Conservation (phyloP, 202 grass and related monocot genomes). For the Zizania palustris region DNA sequence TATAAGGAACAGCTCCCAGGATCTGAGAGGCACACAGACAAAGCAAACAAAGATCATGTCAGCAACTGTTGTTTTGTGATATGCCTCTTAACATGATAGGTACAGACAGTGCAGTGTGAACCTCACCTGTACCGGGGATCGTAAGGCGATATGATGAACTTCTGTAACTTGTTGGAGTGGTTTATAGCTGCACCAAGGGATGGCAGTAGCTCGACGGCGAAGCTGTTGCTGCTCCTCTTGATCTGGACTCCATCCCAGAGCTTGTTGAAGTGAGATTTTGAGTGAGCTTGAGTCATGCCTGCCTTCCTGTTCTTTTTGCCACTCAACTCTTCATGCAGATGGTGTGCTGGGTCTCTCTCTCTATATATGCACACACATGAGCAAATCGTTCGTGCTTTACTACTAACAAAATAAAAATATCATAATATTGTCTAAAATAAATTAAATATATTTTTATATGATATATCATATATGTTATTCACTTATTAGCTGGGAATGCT, state of each 20-base stretch:
- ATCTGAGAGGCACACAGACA: slow-evolving; percentile 59
- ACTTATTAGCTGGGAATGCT: too few species aligned
- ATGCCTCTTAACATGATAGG: slow-evolving; percentile 18
- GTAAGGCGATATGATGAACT: slow-evolving; percentile 65
- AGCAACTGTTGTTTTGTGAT: slow-evolving; percentile 29
- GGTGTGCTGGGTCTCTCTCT: slow-evolving; percentile 37
- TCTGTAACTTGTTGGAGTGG: slow-evolving; percentile 64
- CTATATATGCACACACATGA: slow-evolving; percentile 27
- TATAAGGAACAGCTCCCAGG: slow-evolving; percentile 75
- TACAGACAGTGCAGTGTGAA: slow-evolving; percentile 13
- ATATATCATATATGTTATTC: too few species aligned
- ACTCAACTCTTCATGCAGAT: slow-evolving; percentile 39
- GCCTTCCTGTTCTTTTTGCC: slow-evolving; percentile 33
- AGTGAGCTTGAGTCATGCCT: slow-evolving; percentile 53
- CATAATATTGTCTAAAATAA: too few species aligned
- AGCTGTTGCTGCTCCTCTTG: slow-evolving; percentile 41
- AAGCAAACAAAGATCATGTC: slow-evolving; percentile 48
- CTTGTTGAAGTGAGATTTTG: slow-evolving; percentile 46
- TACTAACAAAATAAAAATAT: too few species aligned
- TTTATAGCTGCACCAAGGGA: slow-evolving; percentile 70
- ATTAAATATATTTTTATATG: too few species aligned
- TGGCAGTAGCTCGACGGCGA: slow-evolving; percentile 64
- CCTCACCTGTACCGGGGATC: slow-evolving; percentile 68
- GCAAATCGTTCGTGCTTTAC: too few species aligned
- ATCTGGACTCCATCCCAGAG: slow-evolving; percentile 51